Base-by-base conservation (phyloP, 768 basidiomycete genomes). In the Clavulina sp. region DNA sequence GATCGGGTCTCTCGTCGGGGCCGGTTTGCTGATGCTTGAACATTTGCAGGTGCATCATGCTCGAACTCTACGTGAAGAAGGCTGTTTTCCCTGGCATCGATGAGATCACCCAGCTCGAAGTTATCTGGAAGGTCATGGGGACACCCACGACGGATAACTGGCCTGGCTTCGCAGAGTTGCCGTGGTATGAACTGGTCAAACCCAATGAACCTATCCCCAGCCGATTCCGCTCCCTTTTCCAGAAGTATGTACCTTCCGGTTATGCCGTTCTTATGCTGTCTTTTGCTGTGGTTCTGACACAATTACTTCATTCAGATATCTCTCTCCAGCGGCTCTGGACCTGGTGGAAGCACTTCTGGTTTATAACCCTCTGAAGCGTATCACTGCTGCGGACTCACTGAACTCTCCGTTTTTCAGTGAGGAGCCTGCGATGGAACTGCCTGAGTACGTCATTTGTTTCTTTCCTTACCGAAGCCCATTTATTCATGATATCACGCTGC, bases 161-260 rank as follows among this genome's bases (percentile, higher is more conserved):
- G 95, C 74, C 84, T 3, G 78, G 75, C 13, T 68, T 96, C 34
- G 71, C 75, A 6, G 80, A 80, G 60, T 68, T 99, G 47, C 95
- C 95, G 2, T 99, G 95, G 95, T 99, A 88, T 61, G 95, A 99
- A 63, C 74, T 99, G n/a, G 82, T 99, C 48, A 91, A 87, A 63
- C 91, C 93, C 1, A 81, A 77, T 60, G 80, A 86, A 47, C 63
- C 66, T 9, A 66, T 88, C 6, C 73, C 75, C 16, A 84, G 83
- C 59, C 78, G 73, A 52, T 89, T 99, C 60, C 72, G 84, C 46
- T 81, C 84, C 43, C 65, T 80, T n/a, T 96, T 93, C 63, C 73
- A 79, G 58, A 86, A 82, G 89, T 92, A 57, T 55, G 68, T 60
- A 50, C 71, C 62, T n/a, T 30, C 48, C 34, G 9, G 26, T 46